phyloP scores from a whole-genome alignment of 208 protist genomes.

The Leishmania tarentolae region DNA sequence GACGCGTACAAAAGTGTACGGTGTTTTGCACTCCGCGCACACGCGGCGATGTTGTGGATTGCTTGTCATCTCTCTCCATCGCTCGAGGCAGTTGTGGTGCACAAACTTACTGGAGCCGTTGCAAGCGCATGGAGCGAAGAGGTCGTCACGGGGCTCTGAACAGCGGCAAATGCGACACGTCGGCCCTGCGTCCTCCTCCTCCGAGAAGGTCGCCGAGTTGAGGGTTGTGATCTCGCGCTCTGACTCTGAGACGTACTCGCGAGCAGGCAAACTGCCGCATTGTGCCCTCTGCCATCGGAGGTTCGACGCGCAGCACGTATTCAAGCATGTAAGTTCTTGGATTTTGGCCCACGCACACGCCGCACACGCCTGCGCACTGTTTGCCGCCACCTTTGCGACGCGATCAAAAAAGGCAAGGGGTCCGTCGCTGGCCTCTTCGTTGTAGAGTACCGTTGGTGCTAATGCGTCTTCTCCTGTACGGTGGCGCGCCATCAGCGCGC shows the following conservation, averaged over 20 bases:
- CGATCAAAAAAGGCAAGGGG: slow-evolving; percentile 11
- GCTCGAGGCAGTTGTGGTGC: slow-evolving; percentile 32
- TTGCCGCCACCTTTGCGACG: slow-evolving; percentile 8
- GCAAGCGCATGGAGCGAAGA: slow-evolving; percentile 35
- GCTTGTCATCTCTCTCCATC: slow-evolving; percentile 34
- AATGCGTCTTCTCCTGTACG: background rate
- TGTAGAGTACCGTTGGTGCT: slow-evolving; percentile 10
- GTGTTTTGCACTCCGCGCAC: slow-evolving; percentile 38
- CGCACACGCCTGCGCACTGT: background rate
- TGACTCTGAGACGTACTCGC: slow-evolving; percentile 5
- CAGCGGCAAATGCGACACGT: slow-evolving; percentile 36
- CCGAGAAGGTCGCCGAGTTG: background rate
- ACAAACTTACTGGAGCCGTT: slow-evolving; percentile 34
- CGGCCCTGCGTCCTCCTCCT: slow-evolving; percentile 24
- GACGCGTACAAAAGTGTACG: slow-evolving; percentile 29
- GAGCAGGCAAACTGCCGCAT: slow-evolving; percentile 5
- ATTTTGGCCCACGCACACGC: background rate
- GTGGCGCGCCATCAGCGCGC: slow-evolving; percentile 7
- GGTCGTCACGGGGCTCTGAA: slow-evolving; percentile 20
- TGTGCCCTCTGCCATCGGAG: slow-evolving; percentile 13
- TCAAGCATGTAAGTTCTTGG: background rate
- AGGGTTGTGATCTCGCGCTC: slow-evolving; percentile 24
- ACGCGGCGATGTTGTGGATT: slow-evolving; percentile 33
- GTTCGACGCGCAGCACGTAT: background rate
- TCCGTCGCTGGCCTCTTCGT: slow-evolving; percentile 10